These are phyloP conservation scores for Linnemannia zychae DNA, from an alignment of 192 early-diverging fungal species.

Conservation along the genomic window DNA sequence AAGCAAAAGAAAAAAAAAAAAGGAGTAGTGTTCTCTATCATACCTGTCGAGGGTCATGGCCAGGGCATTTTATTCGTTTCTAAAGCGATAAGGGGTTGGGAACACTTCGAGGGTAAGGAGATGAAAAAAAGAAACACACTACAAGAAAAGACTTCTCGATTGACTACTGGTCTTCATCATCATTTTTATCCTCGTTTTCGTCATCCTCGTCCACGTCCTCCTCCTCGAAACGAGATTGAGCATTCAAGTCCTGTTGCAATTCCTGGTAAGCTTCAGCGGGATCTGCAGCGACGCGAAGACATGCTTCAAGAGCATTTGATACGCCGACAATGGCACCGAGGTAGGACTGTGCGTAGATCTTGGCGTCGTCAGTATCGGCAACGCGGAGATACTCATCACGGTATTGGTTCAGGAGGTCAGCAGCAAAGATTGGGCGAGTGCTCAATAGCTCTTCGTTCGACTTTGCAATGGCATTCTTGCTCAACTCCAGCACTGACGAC, in stretches of 20 bases:
- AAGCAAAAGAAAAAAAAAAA: background rate
- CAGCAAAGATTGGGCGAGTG: slow-evolving; percentile 17
- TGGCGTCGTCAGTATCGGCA: background rate
- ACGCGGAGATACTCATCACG: slow-evolving; percentile 11
- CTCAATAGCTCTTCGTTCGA: background rate
- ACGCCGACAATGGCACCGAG: background rate
- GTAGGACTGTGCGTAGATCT: slow-evolving; percentile 9
- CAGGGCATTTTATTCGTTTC: background rate
- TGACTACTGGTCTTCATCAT: background rate
- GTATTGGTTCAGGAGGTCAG: slow-evolving; percentile 6
- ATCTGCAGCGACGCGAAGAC: slow-evolving; percentile 23
- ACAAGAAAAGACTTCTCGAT: too few species aligned
- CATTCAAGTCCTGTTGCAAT: slow-evolving; percentile 1
- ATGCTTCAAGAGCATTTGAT: slow-evolving; percentile 27
- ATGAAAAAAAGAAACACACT: background rate
- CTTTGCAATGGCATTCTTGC: slow-evolving; percentile 1
- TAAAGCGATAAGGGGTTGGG: background rate
- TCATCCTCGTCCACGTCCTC: background rate
- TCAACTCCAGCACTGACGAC: background rate
- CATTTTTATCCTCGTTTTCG: background rate
- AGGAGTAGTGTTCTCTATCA: background rate
- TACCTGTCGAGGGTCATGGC: background rate
- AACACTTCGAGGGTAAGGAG: background rate
- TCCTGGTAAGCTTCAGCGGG: slow-evolving; percentile 12
- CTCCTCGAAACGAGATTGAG: background rate